Base-by-base conservation (phyloP, 202 grass and related monocot genomes). In the Thinopyrum obtusiflorum region DNA sequence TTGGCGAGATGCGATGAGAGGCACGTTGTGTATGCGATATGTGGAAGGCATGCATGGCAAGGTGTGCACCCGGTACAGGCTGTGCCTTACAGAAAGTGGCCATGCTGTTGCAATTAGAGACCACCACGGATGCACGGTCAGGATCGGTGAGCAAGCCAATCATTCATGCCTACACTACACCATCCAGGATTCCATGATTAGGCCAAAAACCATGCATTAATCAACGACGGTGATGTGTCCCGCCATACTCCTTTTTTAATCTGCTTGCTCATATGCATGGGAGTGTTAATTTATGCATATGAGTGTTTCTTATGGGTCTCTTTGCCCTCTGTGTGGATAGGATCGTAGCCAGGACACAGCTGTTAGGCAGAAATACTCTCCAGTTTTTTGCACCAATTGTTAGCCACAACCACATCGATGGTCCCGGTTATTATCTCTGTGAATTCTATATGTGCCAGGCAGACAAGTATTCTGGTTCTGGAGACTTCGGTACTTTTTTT, bases 11-110 rank as follows among this genome's bases (percentile, higher is more conserved):
- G 6, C 20, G 66, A 84, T 4, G 7, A 44, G 75, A 80, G 73
- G 72, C 4, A 4, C 11, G 0, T 17, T 25, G 73, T 36, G 42
- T 28, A 29, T 51, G 9, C 73, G 73, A 26, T 76, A 87, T 33
- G 84, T 90, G 89, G 85, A 90, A 62, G 80, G 4, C 89, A 90
- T 84, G 75, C 88, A 51, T 68, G 67, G 5, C 27, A 4, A 78
- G 33, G 74, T 27, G 67, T 74, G 9, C 84, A 24, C 0, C 61
- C 49, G 7, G 68, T 69, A 51, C 85, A 87, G 49, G 36, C 63
- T 82, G 83, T 78, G 51, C 53, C 31, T 2, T 24, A 35, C 21
- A 15, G 3, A 79, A 68, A 74, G 27, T 47, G 32, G 31, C 31
- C 75, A 21, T 85, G 73, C 32, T 78, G 83, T 62, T 69, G 80